These are phyloP conservation scores for Penicillium brevicompactum DNA, from an alignment of 2,329 filamentous ascomycete genomes.

Conservation along the genomic window DNA sequence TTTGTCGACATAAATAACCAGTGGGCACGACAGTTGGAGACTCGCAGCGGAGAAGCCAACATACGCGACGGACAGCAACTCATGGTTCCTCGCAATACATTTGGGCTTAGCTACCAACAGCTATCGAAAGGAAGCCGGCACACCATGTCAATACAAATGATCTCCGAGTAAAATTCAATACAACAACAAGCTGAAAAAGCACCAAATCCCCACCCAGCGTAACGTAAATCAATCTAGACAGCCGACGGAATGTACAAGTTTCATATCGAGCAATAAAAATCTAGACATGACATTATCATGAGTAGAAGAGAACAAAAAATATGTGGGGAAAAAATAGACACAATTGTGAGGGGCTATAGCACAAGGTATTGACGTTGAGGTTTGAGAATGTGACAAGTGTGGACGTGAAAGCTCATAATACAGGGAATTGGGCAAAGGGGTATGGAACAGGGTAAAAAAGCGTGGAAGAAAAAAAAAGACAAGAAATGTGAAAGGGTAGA, in stretches of 20 bases:
- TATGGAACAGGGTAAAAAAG: conserved; percentile 9
- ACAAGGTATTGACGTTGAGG: conserved; percentile 24
- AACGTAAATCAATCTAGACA: conserved; percentile 16
- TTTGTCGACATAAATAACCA: too few relatives aligned
- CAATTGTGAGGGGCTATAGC: conserved; percentile 11
- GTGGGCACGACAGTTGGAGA: too few relatives aligned
- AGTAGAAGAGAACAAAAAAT: conserved; percentile 8
- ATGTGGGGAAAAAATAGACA: conserved; percentile 13
- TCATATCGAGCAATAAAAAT: conserved; percentile 9
- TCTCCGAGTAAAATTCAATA: background rate
- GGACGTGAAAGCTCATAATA: conserved; percentile 25
- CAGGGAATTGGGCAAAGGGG: conserved; percentile 17
- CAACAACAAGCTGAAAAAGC: background rate
- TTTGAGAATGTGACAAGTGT: conserved; percentile 13
- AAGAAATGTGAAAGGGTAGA: conserved; percentile 20
- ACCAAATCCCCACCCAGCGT: background rate
- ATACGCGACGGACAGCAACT: too few relatives aligned
- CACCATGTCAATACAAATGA: background rate
- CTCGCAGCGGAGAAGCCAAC: too few relatives aligned
- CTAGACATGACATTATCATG: conserved; percentile 22
- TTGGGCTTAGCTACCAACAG: conserved; percentile 10
- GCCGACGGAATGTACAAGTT: conserved; percentile 23
- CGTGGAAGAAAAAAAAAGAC: conserved; percentile 16
- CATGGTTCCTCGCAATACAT: too few relatives aligned
- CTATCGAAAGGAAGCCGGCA: background rate